Percentiles rank a stretch among this genome's conserved stretches.
phyloP scores from a whole-genome alignment of 768 basidiomycete species.

The Fomitopsis serialis region DNA sequence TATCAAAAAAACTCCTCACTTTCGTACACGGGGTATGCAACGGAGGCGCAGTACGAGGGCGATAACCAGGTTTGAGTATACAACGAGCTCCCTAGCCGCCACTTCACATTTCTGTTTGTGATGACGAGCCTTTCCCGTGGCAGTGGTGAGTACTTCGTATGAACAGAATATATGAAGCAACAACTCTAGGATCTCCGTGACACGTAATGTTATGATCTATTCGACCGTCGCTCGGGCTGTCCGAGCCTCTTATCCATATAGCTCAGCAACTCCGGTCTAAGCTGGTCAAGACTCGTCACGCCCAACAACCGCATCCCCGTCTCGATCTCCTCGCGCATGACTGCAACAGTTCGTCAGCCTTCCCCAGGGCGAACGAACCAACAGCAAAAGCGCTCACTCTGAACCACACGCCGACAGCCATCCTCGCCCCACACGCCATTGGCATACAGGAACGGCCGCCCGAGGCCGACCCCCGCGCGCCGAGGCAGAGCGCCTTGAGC shows the following conservation, averaged over 20 bases:
- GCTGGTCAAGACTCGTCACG: slow-evolving; percentile 31
- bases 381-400: slow-evolving; percentile 15
- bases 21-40: no score
- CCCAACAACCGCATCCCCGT: slow-evolving; percentile 36
- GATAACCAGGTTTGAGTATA: no score
- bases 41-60: no score
- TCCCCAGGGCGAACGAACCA: background rate
- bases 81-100: no score
- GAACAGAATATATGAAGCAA: no score
- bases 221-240: slow-evolving; percentile 1
- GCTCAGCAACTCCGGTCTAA: slow-evolving; percentile 33
- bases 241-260: slow-evolving; percentile 9
- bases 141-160: no score
- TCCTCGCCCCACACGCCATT: slow-evolving; percentile 31
- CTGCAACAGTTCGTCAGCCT: slow-evolving; percentile 13
- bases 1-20: no score
- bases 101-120: no score
- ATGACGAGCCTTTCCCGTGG: no score
- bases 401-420: slow-evolving; percentile 19
- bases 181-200: no score
- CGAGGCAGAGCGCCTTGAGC: slow-evolving; percentile 45
- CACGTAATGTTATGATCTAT: no score
- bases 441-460: slow-evolving; percentile 38
- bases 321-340: slow-evolving; percentile 35
- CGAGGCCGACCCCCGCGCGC: slow-evolving; percentile 40